phyloP scores from a whole-genome alignment of 768 basidiomycete species.

The Lactarius tabidus region DNA sequence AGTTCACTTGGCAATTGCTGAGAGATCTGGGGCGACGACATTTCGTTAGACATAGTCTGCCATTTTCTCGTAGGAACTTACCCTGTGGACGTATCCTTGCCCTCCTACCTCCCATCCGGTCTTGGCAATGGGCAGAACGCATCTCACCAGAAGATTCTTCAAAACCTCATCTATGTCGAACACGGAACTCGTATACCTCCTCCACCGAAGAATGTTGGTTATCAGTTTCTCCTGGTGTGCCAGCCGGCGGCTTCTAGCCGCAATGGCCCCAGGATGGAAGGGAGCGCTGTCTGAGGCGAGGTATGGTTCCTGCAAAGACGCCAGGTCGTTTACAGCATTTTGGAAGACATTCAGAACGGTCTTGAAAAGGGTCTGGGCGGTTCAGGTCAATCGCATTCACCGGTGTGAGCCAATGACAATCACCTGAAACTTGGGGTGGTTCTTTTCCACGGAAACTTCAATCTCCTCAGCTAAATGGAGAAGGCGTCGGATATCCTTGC shows the following conservation, averaged over 20 bases:
- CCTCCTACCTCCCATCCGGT: slow-evolving; percentile 89
- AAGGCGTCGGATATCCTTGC: slow-evolving; percentile 52
- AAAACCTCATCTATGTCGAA: slow-evolving; percentile 54
- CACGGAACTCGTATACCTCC: slow-evolving; percentile 61
- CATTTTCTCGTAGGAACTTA: slow-evolving; percentile 32
- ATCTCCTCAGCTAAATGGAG: slow-evolving; percentile 79
- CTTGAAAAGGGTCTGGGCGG: slow-evolving; percentile 51
- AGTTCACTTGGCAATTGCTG: slow-evolving; percentile 19
- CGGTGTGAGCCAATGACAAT: slow-evolving; percentile 19
- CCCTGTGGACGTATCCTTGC: slow-evolving; percentile 57
- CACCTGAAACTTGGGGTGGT: slow-evolving; percentile 63
- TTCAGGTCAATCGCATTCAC: slow-evolving; percentile 3
- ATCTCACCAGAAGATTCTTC: slow-evolving; percentile 51
- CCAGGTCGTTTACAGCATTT: slow-evolving; percentile 48
- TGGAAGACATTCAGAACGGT: slow-evolving; percentile 51
- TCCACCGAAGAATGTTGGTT: slow-evolving; percentile 69
- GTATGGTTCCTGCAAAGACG: slow-evolving; percentile 49
- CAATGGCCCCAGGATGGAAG: slow-evolving; percentile 76
- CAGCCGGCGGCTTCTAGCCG: slow-evolving; percentile 68
- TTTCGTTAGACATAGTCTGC: slow-evolving; percentile 1
- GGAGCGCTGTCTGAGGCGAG: slow-evolving; percentile 38
- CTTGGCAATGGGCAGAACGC: slow-evolving; percentile 62
- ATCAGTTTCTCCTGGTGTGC: slow-evolving; percentile 66
- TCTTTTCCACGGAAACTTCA: slow-evolving; percentile 65
- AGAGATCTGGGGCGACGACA: slow-evolving; percentile 14